phyloP scores from a whole-genome alignment of 2,329 filamentous ascomycete species.

The Xylaria sp. region DNA sequence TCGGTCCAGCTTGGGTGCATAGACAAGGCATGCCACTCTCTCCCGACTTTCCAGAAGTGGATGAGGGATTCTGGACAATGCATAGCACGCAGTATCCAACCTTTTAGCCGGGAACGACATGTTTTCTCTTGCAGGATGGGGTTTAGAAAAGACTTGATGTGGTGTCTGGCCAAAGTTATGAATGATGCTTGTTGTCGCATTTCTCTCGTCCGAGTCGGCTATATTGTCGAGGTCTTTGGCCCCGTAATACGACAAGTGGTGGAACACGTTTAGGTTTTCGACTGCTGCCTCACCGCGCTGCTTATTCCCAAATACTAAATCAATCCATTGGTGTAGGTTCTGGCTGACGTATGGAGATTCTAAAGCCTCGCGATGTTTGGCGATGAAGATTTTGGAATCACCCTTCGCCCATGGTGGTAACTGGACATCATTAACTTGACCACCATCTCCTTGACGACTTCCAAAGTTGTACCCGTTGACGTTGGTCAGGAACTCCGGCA shows the following conservation, averaged over 20 bases:
- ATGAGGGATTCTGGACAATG: slow-evolving; percentile 80
- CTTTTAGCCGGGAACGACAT: slow-evolving; percentile 71
- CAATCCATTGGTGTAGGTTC: slow-evolving; percentile 93
- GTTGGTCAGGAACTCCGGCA: slow-evolving; percentile 95
- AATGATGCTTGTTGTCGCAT: slow-evolving; percentile 93
- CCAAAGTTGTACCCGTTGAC: slow-evolving; percentile 96
- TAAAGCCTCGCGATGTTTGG: slow-evolving; percentile 93
- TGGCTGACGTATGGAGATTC: slow-evolving; percentile 93
- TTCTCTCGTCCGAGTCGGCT: slow-evolving; percentile 84
- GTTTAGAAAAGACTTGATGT: slow-evolving; percentile 87
- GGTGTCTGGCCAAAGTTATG: slow-evolving; percentile 99
- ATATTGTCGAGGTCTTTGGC: slow-evolving; percentile 94
- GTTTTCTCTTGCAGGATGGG: slow-evolving; percentile 82
- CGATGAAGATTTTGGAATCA: slow-evolving; percentile 93
- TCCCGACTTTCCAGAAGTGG: slow-evolving; percentile 82
- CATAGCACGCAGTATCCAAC: slow-evolving; percentile 81
- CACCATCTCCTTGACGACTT: slow-evolving; percentile 80
- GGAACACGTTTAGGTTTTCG: slow-evolving; percentile 94
- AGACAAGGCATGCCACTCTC: slow-evolving; percentile 80
- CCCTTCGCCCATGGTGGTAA: slow-evolving; percentile 98
- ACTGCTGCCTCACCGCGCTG: slow-evolving; percentile 92
- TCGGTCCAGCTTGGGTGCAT: slow-evolving; percentile 82
- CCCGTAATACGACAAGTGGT: slow-evolving; percentile 93
- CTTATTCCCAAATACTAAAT: slow-evolving; percentile 93
- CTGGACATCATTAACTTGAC: slow-evolving; percentile 83